Evolutionary conservation across 306 rosid genomes (phyloP).

Genomic region (Pyrus betulifolia): DNA sequence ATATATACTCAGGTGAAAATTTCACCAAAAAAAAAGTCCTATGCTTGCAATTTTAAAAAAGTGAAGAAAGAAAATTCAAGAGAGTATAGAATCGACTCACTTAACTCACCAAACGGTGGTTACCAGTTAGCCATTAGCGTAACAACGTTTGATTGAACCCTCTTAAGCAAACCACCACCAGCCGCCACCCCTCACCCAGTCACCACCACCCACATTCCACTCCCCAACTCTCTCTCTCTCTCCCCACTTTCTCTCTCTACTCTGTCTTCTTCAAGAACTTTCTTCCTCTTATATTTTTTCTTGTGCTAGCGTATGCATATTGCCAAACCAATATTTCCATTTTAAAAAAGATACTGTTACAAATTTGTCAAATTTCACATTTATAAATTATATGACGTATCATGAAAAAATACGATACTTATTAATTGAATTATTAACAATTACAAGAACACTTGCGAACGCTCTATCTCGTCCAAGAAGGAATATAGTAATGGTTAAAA

Average conservation of each 20-base stretch:
- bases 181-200: not conserved
- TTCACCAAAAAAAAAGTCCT: not conserved
- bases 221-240: not conserved
- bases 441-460: too few species aligned
- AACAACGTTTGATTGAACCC: conserved; percentile 32
- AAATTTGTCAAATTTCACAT: too few species aligned
- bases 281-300: conserved; percentile 13
- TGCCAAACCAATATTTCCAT: not conserved
- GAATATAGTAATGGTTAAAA: too few species aligned
- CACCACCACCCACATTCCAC: not conserved
- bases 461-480: too few species aligned
- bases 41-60: not conserved
- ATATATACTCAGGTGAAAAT: too few species aligned
- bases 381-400: fast-evolving
- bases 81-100: not conserved
- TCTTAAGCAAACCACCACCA: conserved; percentile 53
- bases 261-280: conserved; percentile 16
- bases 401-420: too few species aligned
- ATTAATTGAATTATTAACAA: too few species aligned
- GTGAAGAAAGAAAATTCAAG: not conserved
- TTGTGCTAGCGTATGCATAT: conserved; percentile 22
- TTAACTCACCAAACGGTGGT: conserved; percentile 73
- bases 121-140: conserved; percentile 25
- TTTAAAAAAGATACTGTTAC: too few species aligned
- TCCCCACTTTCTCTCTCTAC: not conserved